A percentile compares a stretch with the other conserved stretches of the same genome.
Evolutionary conservation across 2,329 filamentous ascomycete species (phyloP).

Genomic region (Aspergillus versicolor): DNA sequence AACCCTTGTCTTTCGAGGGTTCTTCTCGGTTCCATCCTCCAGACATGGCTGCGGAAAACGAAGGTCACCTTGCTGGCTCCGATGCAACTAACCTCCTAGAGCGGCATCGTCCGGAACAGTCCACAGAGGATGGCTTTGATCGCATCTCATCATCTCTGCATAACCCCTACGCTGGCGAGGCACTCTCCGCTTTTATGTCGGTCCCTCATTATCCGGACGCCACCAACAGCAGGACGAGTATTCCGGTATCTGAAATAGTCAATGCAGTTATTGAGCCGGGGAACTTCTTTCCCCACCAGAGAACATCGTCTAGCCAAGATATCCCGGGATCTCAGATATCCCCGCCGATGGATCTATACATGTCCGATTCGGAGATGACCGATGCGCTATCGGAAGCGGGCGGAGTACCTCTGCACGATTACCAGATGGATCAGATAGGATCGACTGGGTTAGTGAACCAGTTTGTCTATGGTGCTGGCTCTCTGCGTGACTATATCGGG

Average conservation of each 20-base stretch:
- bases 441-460: constrained; percentile 22
- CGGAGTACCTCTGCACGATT: constrained; percentile 21
- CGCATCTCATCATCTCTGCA: not conserved
- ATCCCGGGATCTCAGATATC: constrained; percentile 6
- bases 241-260: constrained; percentile 28
- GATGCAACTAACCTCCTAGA: not conserved
- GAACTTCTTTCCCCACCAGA: constrained; percentile 5
- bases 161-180: constrained; percentile 5
- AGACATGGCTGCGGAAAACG: constrained; percentile 2
- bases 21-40: constrained; percentile 5
- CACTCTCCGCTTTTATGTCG: constrained; percentile 30
- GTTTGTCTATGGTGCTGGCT: constrained; percentile 15
- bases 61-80: not conserved
- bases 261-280: constrained; percentile 26
- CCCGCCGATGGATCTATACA: constrained; percentile 20
- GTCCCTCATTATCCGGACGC: constrained; percentile 28
- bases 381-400: constrained; percentile 23
- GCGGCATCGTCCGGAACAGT: not conserved
- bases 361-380: constrained; percentile 26
- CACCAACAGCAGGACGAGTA: constrained; percentile 19
- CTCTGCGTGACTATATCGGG: constrained; percentile 20
- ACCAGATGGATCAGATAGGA: constrained; percentile 14
- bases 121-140: not conserved
- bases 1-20: constrained; percentile 8
- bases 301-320: not conserved